These are phyloP conservation scores for Gynochthodes officinalis DNA, from an alignment of 257 asterid genomes.

Conservation along the genomic window DNA sequence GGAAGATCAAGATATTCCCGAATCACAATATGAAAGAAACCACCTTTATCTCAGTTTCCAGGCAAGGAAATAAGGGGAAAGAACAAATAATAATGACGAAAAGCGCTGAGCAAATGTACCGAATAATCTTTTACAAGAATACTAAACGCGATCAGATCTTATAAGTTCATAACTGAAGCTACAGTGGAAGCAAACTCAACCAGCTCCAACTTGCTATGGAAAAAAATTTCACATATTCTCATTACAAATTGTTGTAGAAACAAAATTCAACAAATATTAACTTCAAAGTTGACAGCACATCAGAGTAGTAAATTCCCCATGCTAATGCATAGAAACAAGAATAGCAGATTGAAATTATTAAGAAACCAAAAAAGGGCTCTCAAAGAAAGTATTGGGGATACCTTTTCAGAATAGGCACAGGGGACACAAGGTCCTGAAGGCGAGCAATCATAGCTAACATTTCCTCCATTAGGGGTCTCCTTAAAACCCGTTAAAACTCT, in stretches of 20 bases:
- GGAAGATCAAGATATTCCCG: not conserved
- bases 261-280: not conserved
- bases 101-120: not conserved
- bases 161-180: too few species aligned
- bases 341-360: too few species aligned
- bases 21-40: too few species aligned
- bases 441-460: slow-evolving; percentile 78
- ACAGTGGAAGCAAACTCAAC: not conserved
- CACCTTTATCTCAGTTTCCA: not conserved
- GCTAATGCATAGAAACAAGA: too few species aligned
- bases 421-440: slow-evolving; percentile 97
- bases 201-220: not conserved
- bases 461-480: slow-evolving; percentile 85
- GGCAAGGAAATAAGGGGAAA: not conserved
- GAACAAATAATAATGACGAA: not conserved
- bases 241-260: not conserved
- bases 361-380: not conserved
- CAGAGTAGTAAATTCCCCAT: too few species aligned
- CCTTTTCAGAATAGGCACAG: slow-evolving; percentile 90
- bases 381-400: slow-evolving; percentile 6
- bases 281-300: too few species aligned
- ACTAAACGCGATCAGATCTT: not conserved
- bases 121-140: too few species aligned
- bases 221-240: not conserved
- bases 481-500: slow-evolving; percentile 64